Conservation (phyloP, 2,329 filamentous ascomycete genomes). For the Whalleya microplaca region DNA sequence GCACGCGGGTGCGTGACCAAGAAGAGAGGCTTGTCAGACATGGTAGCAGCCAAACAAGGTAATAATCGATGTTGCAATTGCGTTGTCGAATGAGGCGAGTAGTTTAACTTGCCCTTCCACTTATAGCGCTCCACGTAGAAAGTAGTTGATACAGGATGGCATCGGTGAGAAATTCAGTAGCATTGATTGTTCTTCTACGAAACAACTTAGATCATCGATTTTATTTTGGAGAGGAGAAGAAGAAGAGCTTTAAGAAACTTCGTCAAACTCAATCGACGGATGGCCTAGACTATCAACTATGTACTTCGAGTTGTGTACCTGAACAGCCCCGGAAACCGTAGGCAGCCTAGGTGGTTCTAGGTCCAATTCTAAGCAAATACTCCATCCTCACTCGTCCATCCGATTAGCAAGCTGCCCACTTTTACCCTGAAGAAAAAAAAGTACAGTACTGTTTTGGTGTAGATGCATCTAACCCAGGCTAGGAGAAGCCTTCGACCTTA, state of each 20-base stretch:
- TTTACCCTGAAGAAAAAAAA: neutral
- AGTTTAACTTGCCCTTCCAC: constrained; percentile 15
- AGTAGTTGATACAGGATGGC: constrained; percentile 33
- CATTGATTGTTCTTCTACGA: constrained; percentile 21
- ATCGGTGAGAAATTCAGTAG: constrained; percentile 25
- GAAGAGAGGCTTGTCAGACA: constrained; percentile 85
- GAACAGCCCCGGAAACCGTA: neutral
- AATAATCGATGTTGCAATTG: constrained; percentile 33
- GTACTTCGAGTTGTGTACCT: neutral
- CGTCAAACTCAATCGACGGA: neutral
- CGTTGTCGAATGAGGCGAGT: constrained; percentile 17
- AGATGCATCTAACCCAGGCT: neutral
- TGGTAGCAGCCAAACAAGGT: constrained; percentile 43
- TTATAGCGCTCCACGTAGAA: constrained; percentile 36
- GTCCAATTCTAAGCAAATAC: too few species aligned
- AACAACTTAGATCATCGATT: constrained; percentile 3
- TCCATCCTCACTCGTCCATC: too few species aligned
- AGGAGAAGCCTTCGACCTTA: neutral
- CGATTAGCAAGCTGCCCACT: too few species aligned
- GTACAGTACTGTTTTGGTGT: neutral
- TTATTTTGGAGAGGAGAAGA: neutral
- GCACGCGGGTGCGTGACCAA: constrained; percentile 92
- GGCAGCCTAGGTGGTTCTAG: neutral
- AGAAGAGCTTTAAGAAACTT: neutral
- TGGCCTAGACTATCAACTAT: too few species aligned